Conservation (phyloP, 805 yeast species). For the Candida vartiovaarae region DNA sequence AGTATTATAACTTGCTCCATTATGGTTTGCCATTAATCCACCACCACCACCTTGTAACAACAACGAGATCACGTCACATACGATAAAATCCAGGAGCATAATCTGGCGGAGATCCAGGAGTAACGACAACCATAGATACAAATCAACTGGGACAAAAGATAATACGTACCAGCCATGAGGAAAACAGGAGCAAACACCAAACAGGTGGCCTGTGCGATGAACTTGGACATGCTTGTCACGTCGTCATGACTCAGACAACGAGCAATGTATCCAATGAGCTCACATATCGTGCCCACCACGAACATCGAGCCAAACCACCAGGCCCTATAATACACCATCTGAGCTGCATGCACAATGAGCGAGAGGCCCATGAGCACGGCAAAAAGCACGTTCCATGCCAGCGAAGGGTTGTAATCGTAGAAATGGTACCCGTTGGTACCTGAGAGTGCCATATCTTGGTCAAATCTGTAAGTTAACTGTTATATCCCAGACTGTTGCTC, state of each 20-base stretch:
- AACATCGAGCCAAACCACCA: conserved; percentile 61
- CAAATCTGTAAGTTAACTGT: no score
- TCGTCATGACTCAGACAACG: conserved; percentile 41
- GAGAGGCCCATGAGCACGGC: conserved; percentile 46
- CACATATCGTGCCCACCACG: conserved; percentile 48
- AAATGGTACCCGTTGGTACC: no score
- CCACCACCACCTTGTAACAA: conserved; percentile 73
- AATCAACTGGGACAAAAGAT: conserved; percentile 57
- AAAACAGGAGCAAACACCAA: conserved; percentile 78
- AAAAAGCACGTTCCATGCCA: conserved; percentile 16
- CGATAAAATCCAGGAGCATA: conserved; percentile 47
- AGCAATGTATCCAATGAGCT: conserved; percentile 62
- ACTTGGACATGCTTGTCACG: conserved; percentile 32
- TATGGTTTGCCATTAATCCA: conserved; percentile 53
- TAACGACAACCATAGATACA: conserved; percentile 51
- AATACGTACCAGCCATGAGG: conserved; percentile 77
- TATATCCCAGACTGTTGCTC: no score
- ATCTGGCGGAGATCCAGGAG: conserved; percentile 36
- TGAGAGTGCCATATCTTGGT: no score
- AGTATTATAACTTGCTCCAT: conserved; percentile 22
- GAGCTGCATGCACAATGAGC: conserved; percentile 32
- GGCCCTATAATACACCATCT: conserved; percentile 42
- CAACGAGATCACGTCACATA: conserved; percentile 58
- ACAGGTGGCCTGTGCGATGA: conserved; percentile 56
- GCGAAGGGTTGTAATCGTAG: not conserved